Conservation (phyloP, 495 filamentous ascomycete genomes). For the Daldinia bambusicola region DNA sequence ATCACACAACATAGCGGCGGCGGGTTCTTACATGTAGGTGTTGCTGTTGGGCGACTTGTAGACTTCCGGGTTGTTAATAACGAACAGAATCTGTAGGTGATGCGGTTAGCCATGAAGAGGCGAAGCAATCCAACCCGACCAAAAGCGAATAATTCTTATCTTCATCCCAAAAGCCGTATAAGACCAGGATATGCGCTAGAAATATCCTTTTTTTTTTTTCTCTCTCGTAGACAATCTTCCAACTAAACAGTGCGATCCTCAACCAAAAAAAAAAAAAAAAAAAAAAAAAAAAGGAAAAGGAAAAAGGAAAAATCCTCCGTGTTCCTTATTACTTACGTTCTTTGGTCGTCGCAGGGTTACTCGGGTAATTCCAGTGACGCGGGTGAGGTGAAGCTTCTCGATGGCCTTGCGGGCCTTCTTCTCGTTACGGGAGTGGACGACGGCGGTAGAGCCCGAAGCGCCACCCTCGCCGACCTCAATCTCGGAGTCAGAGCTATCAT, state of each 20-base stretch:
- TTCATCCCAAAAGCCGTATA: background rate
- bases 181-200: background rate
- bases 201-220: too few species aligned
- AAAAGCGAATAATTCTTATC: background rate
- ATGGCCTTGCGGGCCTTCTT: conserved; percentile 99
- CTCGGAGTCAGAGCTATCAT: conserved; percentile 79
- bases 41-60: conserved; percentile 98
- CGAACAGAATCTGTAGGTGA: conserved; percentile 86
- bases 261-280: background rate
- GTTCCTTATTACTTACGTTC: conserved; percentile 74
- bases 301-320: background rate
- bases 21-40: conserved; percentile 90
- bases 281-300: background rate
- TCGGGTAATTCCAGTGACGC: conserved; percentile 95
- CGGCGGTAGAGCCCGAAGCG: conserved; percentile 85
- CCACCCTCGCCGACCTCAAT: conserved; percentile 72
- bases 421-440: conserved; percentile 97
- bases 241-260: background rate
- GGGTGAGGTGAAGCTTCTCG: conserved; percentile 96
- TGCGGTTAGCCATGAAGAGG: conserved; percentile 42
- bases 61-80: conserved; percentile 99
- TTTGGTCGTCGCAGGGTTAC: conserved; percentile 98
- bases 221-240: background rate
- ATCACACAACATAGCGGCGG: background rate
- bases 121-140: background rate